These are phyloP conservation scores for Allodekkera sacchari DNA, from an alignment of 805 yeast genomes.

Conservation along the genomic window DNA sequence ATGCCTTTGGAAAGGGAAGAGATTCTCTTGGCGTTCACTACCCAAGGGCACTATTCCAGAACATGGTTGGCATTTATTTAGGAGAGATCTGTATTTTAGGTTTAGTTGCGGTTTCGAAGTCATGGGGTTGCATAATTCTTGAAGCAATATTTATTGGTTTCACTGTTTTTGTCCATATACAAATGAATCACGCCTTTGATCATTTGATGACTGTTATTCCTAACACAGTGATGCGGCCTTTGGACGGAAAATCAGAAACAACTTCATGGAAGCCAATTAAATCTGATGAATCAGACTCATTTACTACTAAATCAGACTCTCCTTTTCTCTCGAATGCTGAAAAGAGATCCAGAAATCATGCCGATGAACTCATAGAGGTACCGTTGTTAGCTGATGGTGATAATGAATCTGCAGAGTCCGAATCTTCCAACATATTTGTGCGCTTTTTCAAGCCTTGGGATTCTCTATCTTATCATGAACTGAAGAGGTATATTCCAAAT, in stretches of 20 bases:
- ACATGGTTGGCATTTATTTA: constrained; percentile 78
- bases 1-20: constrained; percentile 56
- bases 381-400: constrained; percentile 70
- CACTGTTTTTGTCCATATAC: constrained; percentile 63
- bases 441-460: constrained; percentile 50
- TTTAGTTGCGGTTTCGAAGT: constrained; percentile 79
- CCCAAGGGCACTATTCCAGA: constrained; percentile 83
- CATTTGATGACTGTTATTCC: constrained; percentile 53
- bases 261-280: constrained; percentile 36
- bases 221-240: constrained; percentile 64
- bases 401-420: constrained; percentile 21
- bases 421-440: constrained; percentile 15
- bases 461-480: constrained; percentile 41
- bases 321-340: constrained; percentile 15
- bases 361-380: constrained; percentile 23
- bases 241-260: constrained; percentile 62
- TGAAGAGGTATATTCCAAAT: constrained; percentile 47
- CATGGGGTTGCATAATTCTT: constrained; percentile 89
- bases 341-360: constrained; percentile 4
- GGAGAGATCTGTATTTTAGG: constrained; percentile 86
- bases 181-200: constrained; percentile 59
- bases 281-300: neutral
- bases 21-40: constrained; percentile 79
- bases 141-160: constrained; percentile 56
- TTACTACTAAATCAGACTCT: constrained; percentile 7